Base-by-base conservation (phyloP, 352 stramenopile species). In the Pythium phragmitis region DNA sequence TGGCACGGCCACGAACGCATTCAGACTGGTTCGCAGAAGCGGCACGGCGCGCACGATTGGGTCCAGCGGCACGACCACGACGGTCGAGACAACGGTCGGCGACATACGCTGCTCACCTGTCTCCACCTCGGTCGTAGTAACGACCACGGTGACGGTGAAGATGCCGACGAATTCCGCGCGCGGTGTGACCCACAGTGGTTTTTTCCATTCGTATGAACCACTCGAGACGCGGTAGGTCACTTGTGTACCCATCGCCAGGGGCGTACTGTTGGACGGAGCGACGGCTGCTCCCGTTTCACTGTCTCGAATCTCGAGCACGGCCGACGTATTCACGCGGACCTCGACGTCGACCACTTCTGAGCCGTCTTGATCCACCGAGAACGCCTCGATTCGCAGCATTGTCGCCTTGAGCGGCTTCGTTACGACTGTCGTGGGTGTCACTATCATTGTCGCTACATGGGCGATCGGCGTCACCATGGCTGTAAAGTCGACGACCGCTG, bases 81-180 rank as follows among this genome's bases (percentile, higher is more conserved):
- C 52, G 1, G 74, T 76, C 3, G 61, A 41, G 7, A 65, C 33
- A 1, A 74, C 60, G 0, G 60, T 60, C 28, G n/a, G 42, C 0
- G 52, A 30, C 3, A 52, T 7, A 0, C 37, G 28, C 19, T 62
- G 69, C 53, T 82, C 74, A 17, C 67, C 60, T 3, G 68, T 80
- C 26, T 68, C 65, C 37, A 73, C 34, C 43, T 85, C 76, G 0
- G 60, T 79, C 14, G 72, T 79, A 41, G 48, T 70, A 1, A 80
- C 68, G 1, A 58, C 62, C 2, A 85, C 64, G 3, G 74, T 72
- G 0, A 82, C 63, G 4, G 71, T 67, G 30, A 85, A 80, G 30
- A 81, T 57, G 1, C 76, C 76, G 11, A 77, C 61, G 37, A 84
- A 84, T 16, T 84, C 71, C 9, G 71, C 70, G 13, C 73, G 65